Base-by-base conservation (phyloP, 495 filamentous ascomycete species). In the Penicillium arizonense region DNA sequence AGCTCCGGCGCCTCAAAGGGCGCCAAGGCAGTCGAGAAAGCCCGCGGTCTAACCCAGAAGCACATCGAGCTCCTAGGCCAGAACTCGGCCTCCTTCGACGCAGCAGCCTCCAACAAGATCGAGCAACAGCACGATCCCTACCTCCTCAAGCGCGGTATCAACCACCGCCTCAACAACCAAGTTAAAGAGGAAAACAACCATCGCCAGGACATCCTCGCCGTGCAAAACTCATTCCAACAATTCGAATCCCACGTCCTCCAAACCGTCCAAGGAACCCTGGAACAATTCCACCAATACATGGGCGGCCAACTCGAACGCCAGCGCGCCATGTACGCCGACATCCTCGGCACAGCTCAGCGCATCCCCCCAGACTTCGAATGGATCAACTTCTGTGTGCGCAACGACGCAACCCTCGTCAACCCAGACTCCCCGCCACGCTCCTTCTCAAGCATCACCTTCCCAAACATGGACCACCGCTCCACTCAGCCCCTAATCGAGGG, bases 161-260 rank as follows among this genome's bases (percentile, higher is more conserved):
- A 87, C 47, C 78, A 96, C 72, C 83, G 91, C 24, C 78, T 98
- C 14, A 83, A 88, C 76, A 92, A 90, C 72, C 94, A 98, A 75
- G 83, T 97, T 39, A 77, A 87, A 36, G 92, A 96, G 63, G 94
- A 98, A 72, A 98, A 98, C 73, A 92, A 89, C 74, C 89, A 92
- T 70, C 86, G 87, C 38, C 85, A 96, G 62, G 95, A 97, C 63
- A 80, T 97, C 21, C 78, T 98, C 46, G 79, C 85, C 9, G 87
- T 96, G 24, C 94, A 98, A 70, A 85, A 88, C 69, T 87, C 87
- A 67, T 97, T 97, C 69, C 80, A 86, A 53, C 78, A 84, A 41
- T 97, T 98, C 61, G 94, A 98, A 65, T 79, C 83, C 0, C 91
- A 98, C 65, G 74, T 97, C 46, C 68, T 98, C 37, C 76, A 87